Conservation (phyloP, 441 rosid species). For the Adansonia grandidieri region DNA sequence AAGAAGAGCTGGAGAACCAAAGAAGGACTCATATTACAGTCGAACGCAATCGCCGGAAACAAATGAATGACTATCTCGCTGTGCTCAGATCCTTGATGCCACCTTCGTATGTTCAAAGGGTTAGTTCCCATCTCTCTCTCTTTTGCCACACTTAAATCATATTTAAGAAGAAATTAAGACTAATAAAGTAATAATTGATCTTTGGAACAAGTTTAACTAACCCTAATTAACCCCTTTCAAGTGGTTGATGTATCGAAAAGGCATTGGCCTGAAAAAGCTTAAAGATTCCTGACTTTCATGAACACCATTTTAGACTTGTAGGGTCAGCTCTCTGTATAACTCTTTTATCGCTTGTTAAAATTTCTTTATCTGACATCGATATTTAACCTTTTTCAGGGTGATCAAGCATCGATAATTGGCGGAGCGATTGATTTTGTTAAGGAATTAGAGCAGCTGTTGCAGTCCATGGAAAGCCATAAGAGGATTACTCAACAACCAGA, state of each 20-base stretch:
- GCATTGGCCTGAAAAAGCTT: neutral
- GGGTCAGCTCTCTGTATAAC: neutral
- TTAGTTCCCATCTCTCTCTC: conserved; percentile 31
- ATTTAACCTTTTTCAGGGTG: conserved; percentile 48
- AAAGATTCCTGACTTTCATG: conserved; percentile 1
- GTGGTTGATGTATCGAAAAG: neutral
- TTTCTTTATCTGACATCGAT: neutral
- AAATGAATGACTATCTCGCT: conserved; percentile 70
- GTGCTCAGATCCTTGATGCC: conserved; percentile 71
- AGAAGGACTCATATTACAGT: conserved; percentile 74
- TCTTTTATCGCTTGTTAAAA: too few relatives aligned
- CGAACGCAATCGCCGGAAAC: conserved; percentile 78
- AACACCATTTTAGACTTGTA: neutral
- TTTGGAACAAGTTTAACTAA: neutral
- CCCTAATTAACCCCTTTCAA: neutral
- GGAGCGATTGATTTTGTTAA: conserved; percentile 69
- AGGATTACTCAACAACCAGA: conserved; percentile 20
- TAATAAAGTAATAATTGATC: neutral
- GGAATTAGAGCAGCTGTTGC: conserved; percentile 65
- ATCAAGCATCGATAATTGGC: conserved; percentile 75
- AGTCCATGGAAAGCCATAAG: conserved; percentile 54
- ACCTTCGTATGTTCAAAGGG: conserved; percentile 68
- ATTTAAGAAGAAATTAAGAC: neutral
- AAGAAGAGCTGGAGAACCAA: conserved; percentile 73
- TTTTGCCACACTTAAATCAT: neutral